Evolutionary conservation across 148 eudicot species (phyloP).

Genomic region (Amaranthus cruentus): DNA sequence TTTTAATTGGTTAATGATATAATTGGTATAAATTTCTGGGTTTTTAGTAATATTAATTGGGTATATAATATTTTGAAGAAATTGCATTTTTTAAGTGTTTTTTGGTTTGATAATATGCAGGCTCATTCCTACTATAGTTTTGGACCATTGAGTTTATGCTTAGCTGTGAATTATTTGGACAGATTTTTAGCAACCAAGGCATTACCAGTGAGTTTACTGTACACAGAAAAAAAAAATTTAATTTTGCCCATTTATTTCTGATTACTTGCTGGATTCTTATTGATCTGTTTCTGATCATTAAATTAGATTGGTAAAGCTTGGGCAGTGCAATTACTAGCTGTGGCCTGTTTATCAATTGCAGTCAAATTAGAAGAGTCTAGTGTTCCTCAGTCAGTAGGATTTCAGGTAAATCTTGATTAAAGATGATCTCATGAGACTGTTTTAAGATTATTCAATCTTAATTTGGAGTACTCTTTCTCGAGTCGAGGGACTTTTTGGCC

Average conservation of each 20-base stretch:
- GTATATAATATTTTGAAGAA: neutral
- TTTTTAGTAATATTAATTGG: neutral
- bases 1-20: neutral
- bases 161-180: conserved; percentile 78
- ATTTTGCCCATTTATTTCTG: neutral
- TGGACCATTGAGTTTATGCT: conserved; percentile 51
- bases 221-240: too few species aligned
- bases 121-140: conserved; percentile 61
- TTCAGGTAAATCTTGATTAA: conserved; percentile 53
- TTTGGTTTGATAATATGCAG: conserved; percentile 35
- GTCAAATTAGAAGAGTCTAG: conserved; percentile 67
- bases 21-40: neutral
- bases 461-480: too few species aligned
- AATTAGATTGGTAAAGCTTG: conserved; percentile 54
- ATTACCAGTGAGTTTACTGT: conserved; percentile 55
- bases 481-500: too few species aligned
- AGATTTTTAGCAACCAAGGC: conserved; percentile 56
- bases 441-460: too few species aligned
- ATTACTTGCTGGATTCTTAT: conserved; percentile 10
- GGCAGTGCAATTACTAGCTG: conserved; percentile 71
- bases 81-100: neutral
- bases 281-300: neutral
- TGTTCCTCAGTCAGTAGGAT: conserved; percentile 43
- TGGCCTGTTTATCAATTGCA: conserved; percentile 85
- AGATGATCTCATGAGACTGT: neutral